phyloP scores from a whole-genome alignment of 2,329 filamentous ascomycete genomes.

The Trichoderma semiorbis region DNA sequence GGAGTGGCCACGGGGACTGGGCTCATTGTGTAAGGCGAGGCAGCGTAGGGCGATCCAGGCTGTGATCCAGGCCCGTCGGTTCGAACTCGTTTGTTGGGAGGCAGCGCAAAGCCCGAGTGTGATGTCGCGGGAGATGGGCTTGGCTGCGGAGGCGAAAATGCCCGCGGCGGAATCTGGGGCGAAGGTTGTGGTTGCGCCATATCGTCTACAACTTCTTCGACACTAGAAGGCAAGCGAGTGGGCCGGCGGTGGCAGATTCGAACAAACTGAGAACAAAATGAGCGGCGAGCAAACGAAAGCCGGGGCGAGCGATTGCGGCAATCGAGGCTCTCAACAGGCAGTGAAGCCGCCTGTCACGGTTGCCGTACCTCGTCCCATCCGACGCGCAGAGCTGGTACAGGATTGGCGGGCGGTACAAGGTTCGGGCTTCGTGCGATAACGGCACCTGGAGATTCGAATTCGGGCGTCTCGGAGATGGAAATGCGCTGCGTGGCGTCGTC shows the following conservation, averaged over 20 bases:
- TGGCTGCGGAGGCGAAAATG: slow-evolving; percentile 61
- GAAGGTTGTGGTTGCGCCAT: slow-evolving; percentile 63
- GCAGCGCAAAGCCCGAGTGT: slow-evolving; percentile 53
- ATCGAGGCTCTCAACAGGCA: slow-evolving; percentile 42
- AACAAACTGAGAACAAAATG: not conserved
- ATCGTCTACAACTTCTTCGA: not conserved
- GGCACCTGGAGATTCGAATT: not conserved
- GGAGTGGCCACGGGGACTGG: slow-evolving; percentile 43
- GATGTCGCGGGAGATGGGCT: slow-evolving; percentile 59
- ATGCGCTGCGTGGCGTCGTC: slow-evolving; percentile 23
- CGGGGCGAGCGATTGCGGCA: slow-evolving; percentile 1
- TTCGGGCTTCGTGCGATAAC: not conserved
- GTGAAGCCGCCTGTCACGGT: slow-evolving; percentile 51
- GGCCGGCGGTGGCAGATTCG: not conserved
- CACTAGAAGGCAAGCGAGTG: not conserved
- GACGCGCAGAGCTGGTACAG: slow-evolving; percentile 29
- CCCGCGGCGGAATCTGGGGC: slow-evolving; percentile 47
- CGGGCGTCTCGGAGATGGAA: slow-evolving; percentile 8
- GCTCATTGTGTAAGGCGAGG: slow-evolving; percentile 49
- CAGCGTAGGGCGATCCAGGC: slow-evolving; percentile 59
- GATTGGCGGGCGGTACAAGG: not conserved
- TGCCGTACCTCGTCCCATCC: slow-evolving; percentile 46
- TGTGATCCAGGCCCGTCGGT: slow-evolving; percentile 64
- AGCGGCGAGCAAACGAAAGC: slow-evolving; percentile 15
- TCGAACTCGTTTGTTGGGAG: slow-evolving; percentile 63